Evolutionary conservation across 495 filamentous ascomycete species (phyloP), one percentile per base, ranked within the genome.

Genomic region (Hypoxylon rickii): DNA sequence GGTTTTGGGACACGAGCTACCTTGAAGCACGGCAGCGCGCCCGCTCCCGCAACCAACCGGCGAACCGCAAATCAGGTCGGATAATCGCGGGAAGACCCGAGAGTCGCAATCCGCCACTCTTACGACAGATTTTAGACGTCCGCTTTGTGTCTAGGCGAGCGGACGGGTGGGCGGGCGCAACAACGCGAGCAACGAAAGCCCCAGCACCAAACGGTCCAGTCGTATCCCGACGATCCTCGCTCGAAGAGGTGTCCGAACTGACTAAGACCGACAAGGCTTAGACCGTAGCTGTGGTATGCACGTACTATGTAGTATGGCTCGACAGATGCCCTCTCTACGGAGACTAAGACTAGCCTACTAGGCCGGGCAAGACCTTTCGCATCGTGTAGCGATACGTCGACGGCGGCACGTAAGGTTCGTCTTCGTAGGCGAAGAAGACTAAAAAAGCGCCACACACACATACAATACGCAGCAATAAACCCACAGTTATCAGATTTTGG

Each of bases 261-360:
- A 62, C 58, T 56, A 62, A 56, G 52, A 62, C 47, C 52, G 51
- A 62, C 58, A 52, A 51, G 58, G 52, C 58, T 48, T 52, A 52
- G 42, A 34, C 40, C 19, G 11, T 5, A 13, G 0, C 5, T 41
- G 10, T 42, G 37, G 6, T 38, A n/a, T 51, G 47, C 26, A 26
- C 16, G 36, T 54, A 44, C 17, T 13, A 22, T 50, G 12, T 40
- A 12, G 38, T 47, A 40, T 55, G 42, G 33, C 39, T 44, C 47
- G 26, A 33, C 13, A 41, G n/a, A 37, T 21, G 31, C 43, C 10
- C 13, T n/a, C 6, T 24, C n/a, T 21, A 10, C 16, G 47, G 5
- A 32, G 22, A n/a, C n/a, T n/a, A n/a, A n/a, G 31, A 40, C 10
- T 8, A 44, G 20, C 22, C n/a, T 51, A 43, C 52, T 52, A 48